These are phyloP conservation scores for Lanzia echinophila DNA, from an alignment of 2,329 filamentous ascomycete species.

Conservation along the genomic window DNA sequence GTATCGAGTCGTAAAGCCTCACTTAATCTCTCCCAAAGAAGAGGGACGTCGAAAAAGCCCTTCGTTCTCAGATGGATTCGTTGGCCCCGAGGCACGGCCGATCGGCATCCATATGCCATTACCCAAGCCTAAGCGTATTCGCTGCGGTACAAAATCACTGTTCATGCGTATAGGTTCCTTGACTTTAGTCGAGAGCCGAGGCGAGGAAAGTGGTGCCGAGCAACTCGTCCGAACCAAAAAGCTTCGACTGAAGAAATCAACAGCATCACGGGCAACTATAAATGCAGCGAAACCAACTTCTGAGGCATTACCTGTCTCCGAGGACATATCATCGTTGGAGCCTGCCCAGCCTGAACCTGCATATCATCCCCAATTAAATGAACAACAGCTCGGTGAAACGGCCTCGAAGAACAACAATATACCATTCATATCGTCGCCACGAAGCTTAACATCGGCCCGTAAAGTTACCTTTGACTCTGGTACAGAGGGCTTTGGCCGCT, in stretches of 20 bases:
- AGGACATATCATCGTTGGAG: no score
- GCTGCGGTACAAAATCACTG: not conserved
- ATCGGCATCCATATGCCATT: slow-evolving; percentile 22
- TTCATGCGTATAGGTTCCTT: slow-evolving; percentile 8
- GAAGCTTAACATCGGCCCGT: not conserved
- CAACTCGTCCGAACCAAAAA: not conserved
- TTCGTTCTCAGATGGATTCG: slow-evolving; percentile 24
- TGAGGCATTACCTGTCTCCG: no score
- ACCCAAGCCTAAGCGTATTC: not conserved
- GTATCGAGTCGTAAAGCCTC: slow-evolving; percentile 20
- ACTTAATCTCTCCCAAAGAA: not conserved
- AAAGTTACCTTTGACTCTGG: not conserved
- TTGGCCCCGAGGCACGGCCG: slow-evolving; percentile 20
- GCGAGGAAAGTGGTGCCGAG: not conserved
- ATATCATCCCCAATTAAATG: no score
- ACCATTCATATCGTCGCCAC: not conserved
- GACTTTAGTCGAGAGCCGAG: slow-evolving; percentile 12
- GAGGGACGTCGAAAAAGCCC: not conserved
- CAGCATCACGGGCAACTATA: not conserved
- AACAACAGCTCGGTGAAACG: no score
- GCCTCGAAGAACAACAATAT: no score
- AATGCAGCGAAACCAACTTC: no score
- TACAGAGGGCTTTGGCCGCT: not conserved
- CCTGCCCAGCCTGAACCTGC: no score
- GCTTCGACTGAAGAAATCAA: not conserved